Conservation (phyloP, 2,329 filamentous ascomycete genomes). For the Aspergillus fijiensis region DNA sequence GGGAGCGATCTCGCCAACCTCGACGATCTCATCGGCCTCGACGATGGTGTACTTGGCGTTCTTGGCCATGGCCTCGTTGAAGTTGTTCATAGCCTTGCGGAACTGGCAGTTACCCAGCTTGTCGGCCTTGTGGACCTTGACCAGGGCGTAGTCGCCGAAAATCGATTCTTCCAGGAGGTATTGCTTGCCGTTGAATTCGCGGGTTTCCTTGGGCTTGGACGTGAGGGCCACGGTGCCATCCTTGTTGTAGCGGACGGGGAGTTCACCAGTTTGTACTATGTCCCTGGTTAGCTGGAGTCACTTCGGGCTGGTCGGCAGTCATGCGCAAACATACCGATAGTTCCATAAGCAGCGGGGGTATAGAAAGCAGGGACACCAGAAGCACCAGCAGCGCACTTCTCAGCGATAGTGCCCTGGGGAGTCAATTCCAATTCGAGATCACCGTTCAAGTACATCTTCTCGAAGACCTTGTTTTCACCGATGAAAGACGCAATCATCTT, state of each 20-base stretch:
- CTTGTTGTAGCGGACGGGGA: constrained; percentile 78
- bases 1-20: constrained; percentile 68
- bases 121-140: constrained; percentile 75
- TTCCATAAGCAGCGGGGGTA: constrained; percentile 76
- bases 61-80: constrained; percentile 76
- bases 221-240: constrained; percentile 72
- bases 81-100: constrained; percentile 71
- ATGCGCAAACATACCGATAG: constrained; percentile 50
- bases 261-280: constrained; percentile 48
- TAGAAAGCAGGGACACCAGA: constrained; percentile 87
- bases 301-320: neutral
- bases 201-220: constrained; percentile 67
- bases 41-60: constrained; percentile 77
- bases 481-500: constrained; percentile 76
- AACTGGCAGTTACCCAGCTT: constrained; percentile 78
- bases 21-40: constrained; percentile 81
- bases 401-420: constrained; percentile 84
- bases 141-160: constrained; percentile 72
- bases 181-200: constrained; percentile 69
- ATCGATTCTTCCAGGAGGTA: constrained; percentile 78
- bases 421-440: constrained; percentile 84
- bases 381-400: constrained; percentile 79
- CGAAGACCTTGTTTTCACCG: constrained; percentile 81
- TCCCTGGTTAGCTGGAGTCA: constrained; percentile 18
- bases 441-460: constrained; percentile 81